Base-by-base conservation (phyloP, 345 rosid genomes). In the Cochlearia excelsa region DNA sequence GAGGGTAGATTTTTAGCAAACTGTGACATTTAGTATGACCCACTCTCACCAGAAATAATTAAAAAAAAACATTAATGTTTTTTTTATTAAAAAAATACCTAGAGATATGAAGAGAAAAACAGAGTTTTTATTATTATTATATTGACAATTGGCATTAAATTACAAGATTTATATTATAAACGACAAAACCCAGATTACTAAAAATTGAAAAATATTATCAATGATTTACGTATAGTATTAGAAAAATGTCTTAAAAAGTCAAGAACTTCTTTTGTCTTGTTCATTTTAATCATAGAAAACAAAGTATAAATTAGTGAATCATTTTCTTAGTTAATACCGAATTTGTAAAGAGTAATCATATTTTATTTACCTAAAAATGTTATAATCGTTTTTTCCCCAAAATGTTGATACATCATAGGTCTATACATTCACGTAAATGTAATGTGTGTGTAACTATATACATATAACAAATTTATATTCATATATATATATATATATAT, bases 11-110 rank as follows among this genome's bases (percentile, higher is more conserved):
- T 59, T 63, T 63, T 51, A 51, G 50, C 34, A 57, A 63, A 57
- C 2, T 52, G 75, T 64, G 75, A 57, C 75, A 58, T 64, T 45
- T 70, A 64, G 60, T 64, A 70, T 49, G 31, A 64, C 75, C 70
- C 57, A 52, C 46, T 69, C 73, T 31, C 45, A 56, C 60, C 34
- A 70, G 29, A 51, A 54, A 54, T 9, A 26, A 46, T 10, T 61
- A 2, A 0, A n/a, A 5, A 33, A 33, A 33, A 33, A 33, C 5
- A 33, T 5, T 33, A 33, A 33, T 33, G 5, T 3, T 33, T 2
- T 33, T 31, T 33, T 46, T 42, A 16, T 16, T 16, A 16, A 33
- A 33, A 47, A 26, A 55, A 33, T 40, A 50, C 47, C 28, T 34
- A 56, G 59, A 51, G 50, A 57, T 16, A 45, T 5, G 35, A 30